A percentile compares a stretch with the other conserved stretches of the same genome.
Evolutionary conservation across 2,329 filamentous ascomycete genomes (phyloP).

Genomic region (Talaromyces sp.): DNA sequence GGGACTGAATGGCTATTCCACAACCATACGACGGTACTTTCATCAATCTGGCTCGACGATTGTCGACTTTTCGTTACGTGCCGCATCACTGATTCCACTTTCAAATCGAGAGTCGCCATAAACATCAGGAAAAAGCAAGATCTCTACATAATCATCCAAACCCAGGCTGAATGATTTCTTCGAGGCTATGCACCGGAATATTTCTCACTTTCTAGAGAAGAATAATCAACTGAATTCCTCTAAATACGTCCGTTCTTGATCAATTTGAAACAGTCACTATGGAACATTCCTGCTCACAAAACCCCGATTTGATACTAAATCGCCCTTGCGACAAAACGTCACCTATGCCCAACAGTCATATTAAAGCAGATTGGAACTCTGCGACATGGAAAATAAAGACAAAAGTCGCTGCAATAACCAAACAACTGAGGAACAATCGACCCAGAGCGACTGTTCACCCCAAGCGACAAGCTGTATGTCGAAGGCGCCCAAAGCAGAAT

Average conservation of each 20-base stretch:
- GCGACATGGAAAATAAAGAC: neutral
- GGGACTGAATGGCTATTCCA: too few species aligned
- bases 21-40: neutral
- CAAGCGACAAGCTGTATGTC: constrained; percentile 7
- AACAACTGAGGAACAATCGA: neutral
- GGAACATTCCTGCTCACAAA: neutral
- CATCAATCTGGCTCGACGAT: neutral
- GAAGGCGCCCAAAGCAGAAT: neutral
- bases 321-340: constrained; percentile 5
- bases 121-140: neutral
- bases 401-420: neutral
- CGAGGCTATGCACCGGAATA: neutral
- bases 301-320: neutral
- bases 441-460: neutral
- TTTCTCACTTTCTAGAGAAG: neutral
- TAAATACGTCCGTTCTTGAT: constrained; percentile 1
- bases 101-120: neutral
- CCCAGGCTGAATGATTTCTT: neutral
- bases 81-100: neutral
- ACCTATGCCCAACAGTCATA: neutral
- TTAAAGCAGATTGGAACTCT: neutral
- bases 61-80: neutral
- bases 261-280: neutral
- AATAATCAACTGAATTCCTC: neutral
- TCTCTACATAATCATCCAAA: neutral